Percentiles rank a stretch among this genome's conserved stretches.
phyloP scores from a whole-genome alignment of 495 filamentous ascomycete genomes.

The Xanthoparmelia taractica region DNA sequence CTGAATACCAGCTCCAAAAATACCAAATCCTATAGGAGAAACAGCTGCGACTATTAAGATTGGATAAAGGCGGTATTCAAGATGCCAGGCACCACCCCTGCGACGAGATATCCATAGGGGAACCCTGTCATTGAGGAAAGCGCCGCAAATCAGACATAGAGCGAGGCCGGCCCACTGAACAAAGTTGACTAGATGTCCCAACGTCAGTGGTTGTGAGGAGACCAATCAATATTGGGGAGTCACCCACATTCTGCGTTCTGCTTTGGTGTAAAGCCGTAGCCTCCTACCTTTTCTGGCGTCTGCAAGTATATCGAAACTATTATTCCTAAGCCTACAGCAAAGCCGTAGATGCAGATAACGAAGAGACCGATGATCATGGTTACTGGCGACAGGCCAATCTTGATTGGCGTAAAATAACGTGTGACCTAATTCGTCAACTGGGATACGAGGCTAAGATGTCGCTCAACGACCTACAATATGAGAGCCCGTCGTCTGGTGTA shows the following conservation, averaged over 20 bases:
- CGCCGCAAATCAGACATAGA: conserved; percentile 33
- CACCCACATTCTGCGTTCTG: conserved; percentile 37
- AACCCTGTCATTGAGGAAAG: conserved; percentile 36
- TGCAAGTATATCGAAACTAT: conserved; percentile 35
- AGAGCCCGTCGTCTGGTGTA: not conserved
- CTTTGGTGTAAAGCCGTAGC: conserved; percentile 42
- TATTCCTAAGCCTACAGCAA: conserved; percentile 22
- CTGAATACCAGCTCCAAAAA: conserved; percentile 38
- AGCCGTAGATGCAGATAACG: conserved; percentile 7
- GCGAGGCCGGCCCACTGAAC: conserved; percentile 36
- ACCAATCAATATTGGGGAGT: not conserved
- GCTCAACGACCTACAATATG: not conserved
- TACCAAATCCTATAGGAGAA: conserved; percentile 37
- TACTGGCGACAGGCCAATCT: not conserved
- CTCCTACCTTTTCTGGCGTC: conserved; percentile 35
- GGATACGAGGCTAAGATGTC: not conserved
- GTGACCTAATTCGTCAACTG: conserved; percentile 18
- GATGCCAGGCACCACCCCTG: conserved; percentile 35
- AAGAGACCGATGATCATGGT: not conserved
- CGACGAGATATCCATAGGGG: conserved; percentile 34
- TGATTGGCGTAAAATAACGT: not conserved
- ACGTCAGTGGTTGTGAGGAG: not conserved
- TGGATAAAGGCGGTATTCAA: conserved; percentile 39
- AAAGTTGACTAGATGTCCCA: conserved; percentile 28
- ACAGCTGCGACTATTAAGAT: conserved; percentile 30